phyloP scores from a whole-genome alignment of 768 basidiomycete genomes.

The Megacollybia marginata region DNA sequence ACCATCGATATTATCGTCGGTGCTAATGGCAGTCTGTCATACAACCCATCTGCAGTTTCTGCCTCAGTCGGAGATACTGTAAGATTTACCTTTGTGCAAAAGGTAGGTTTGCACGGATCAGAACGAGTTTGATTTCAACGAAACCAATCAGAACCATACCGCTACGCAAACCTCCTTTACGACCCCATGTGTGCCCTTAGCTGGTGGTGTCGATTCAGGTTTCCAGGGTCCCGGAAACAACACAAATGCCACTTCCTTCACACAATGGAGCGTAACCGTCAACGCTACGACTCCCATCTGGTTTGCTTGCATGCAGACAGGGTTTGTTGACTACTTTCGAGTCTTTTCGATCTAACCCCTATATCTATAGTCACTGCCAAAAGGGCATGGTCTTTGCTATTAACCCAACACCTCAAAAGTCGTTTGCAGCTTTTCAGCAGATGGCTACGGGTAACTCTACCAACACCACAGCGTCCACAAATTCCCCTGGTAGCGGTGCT shows the following conservation, averaged over 20 bases:
- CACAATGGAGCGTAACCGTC: conserved; percentile 20
- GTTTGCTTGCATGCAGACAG: conserved; percentile 43
- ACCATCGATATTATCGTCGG: conserved; percentile 27
- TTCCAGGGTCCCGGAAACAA: neutral
- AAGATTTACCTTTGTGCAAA: conserved; percentile 1
- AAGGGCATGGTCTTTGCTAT: conserved; percentile 50
- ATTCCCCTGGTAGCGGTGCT: neutral
- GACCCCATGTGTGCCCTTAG: conserved; percentile 27
- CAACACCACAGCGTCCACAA: neutral
- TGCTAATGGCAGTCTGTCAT: conserved; percentile 15
- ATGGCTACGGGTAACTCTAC: neutral
- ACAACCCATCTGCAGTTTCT: conserved; percentile 20
- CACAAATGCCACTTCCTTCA: conserved; percentile 7
- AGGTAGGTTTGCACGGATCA: neutral
- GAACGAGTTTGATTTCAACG: neutral
- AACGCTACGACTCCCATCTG: conserved; percentile 35
- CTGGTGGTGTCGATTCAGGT: conserved; percentile 22
- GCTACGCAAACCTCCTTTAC: conserved; percentile 34
- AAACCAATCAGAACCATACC: conserved; percentile 16
- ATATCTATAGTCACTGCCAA: conserved; percentile 31
- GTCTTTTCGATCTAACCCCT: neutral
- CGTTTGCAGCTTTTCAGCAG: conserved; percentile 30
- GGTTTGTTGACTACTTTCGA: conserved; percentile 4
- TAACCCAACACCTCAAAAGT: conserved; percentile 40
- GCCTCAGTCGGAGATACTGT: conserved; percentile 31